These are phyloP conservation scores for Chenopodium suecicum DNA, from an alignment of 148 eudicot genomes.

Conservation along the genomic window DNA sequence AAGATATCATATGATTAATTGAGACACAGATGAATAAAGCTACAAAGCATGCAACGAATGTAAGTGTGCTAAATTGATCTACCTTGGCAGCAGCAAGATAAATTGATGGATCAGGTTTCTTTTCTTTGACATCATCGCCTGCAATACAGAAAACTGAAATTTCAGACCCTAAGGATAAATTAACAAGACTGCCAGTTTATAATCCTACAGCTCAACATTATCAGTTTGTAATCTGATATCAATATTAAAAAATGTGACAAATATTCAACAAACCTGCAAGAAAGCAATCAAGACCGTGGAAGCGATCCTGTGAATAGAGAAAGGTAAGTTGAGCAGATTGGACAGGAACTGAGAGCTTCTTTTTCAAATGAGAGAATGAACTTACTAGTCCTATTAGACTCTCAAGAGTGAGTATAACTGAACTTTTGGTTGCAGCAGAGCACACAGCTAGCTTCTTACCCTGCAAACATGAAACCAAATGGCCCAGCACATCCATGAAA, in stretches of 20 bases:
- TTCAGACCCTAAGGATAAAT: constrained; percentile 1
- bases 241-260: not conserved
- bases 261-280: constrained; percentile 70
- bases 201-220: not conserved
- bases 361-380: constrained; percentile 6
- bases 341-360: not conserved
- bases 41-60: not conserved
- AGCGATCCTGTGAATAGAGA: constrained; percentile 63
- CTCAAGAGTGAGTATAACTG: constrained; percentile 88
- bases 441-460: constrained; percentile 89
- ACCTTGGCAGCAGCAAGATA: constrained; percentile 84
- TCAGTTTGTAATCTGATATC: not conserved
- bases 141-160: constrained; percentile 13
- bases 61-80: not conserved
- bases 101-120: constrained; percentile 95
- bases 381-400: constrained; percentile 89
- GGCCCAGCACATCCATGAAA: not conserved
- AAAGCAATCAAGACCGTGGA: constrained; percentile 89
- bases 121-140: constrained; percentile 98
- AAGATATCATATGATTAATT: not conserved
- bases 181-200: not conserved
- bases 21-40: not conserved
- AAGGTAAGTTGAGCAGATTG: not conserved
- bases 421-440: constrained; percentile 99
- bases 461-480: constrained; percentile 33